Evolutionary conservation across 345 rosid species (phyloP).

Genomic region (Carallia brachiata): DNA sequence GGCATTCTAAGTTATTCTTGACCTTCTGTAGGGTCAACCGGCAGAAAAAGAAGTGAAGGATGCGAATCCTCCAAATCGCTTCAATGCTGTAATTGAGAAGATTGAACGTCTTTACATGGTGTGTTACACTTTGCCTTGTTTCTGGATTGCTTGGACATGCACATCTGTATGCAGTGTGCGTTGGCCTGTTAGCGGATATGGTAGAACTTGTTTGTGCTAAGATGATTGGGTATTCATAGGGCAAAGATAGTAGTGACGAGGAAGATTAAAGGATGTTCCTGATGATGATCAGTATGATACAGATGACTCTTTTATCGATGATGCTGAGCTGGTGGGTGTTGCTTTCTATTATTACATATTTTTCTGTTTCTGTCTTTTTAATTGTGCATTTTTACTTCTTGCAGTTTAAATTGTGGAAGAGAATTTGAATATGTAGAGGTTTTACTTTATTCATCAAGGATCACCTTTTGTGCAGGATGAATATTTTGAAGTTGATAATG

Average conservation of each 20-base stretch:
- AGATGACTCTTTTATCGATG: conserved; percentile 95
- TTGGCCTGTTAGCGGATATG: background rate
- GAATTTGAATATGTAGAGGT: background rate
- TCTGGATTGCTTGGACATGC: background rate
- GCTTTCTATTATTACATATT: conserved; percentile 1
- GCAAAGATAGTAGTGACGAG: conserved; percentile 92
- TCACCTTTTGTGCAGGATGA: conserved; percentile 64
- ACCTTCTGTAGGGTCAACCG: conserved; percentile 44
- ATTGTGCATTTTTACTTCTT: conserved; percentile 3
- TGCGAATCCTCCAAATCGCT: conserved; percentile 64
- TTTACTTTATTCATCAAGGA: background rate
- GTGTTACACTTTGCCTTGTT: conserved; percentile 1
- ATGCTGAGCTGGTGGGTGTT: conserved; percentile 79
- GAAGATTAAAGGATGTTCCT: conserved; percentile 76
- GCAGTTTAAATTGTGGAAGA: background rate
- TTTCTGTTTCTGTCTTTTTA: conserved; percentile 5
- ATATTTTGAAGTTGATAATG: conserved; percentile 93
- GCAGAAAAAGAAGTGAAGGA: conserved; percentile 51
- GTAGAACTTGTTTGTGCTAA: conserved; percentile 15
- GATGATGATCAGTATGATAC: conserved; percentile 97
- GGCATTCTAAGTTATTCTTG: conserved; percentile 18
- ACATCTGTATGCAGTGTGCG: background rate
- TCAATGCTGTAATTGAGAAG: conserved; percentile 89
- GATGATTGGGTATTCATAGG: conserved; percentile 36
- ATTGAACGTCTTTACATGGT: conserved; percentile 96